Percentiles rank a stretch among this genome's conserved stretches.
These are phyloP conservation scores for Oryza coarctata DNA, from an alignment of 176 grass and related monocot genomes.

Conservation along the genomic window DNA sequence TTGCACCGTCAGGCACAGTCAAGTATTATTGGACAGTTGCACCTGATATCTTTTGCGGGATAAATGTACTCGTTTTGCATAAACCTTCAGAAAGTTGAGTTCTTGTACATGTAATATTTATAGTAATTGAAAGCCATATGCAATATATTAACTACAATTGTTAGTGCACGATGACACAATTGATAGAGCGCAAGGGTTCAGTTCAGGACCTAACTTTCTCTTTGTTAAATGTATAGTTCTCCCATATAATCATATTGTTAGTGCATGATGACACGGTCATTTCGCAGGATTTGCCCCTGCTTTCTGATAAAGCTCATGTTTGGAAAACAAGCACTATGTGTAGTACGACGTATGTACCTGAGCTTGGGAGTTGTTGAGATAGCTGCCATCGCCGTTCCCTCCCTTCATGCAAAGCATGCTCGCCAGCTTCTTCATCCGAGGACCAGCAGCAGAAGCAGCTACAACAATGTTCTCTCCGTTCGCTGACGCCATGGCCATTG, in stretches of 20 bases:
- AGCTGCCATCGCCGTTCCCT: slow-evolving; percentile 34
- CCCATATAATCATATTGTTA: too few relatives aligned
- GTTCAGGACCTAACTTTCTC: neutral
- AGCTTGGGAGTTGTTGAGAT: slow-evolving; percentile 41
- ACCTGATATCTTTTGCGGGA: too few relatives aligned
- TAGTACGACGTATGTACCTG: slow-evolving; percentile 21
- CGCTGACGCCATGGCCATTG: neutral
- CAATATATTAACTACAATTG: neutral
- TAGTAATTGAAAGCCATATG: neutral
- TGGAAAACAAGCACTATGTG: neutral
- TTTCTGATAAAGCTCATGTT: neutral
- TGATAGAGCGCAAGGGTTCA: neutral
- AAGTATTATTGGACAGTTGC: neutral
- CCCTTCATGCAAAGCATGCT: slow-evolving; percentile 43
- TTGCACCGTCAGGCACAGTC: too few relatives aligned
- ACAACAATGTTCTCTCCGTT: neutral
- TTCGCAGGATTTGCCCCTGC: neutral
- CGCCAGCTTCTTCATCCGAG: neutral
- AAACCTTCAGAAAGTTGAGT: neutral
- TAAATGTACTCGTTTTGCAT: neutral
- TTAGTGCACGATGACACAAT: neutral
- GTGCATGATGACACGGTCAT: neutral
- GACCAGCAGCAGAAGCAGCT: neutral
- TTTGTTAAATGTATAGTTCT: neutral
- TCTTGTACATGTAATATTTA: neutral